Evolutionary conservation across 805 yeast genomes (phyloP).

Genomic region (Candida golubevii): DNA sequence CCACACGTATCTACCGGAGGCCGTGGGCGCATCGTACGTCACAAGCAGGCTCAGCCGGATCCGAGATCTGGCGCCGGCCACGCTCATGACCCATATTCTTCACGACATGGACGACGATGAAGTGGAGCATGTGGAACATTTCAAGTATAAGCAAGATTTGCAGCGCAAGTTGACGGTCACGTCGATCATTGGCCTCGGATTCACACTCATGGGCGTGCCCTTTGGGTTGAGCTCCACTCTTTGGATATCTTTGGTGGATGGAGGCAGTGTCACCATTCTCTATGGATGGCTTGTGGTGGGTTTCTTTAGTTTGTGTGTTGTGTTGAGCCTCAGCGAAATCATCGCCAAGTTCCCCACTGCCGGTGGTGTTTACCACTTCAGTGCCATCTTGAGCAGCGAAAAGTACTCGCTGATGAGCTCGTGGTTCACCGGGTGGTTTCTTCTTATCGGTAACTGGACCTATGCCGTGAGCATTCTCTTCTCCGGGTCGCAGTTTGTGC

Average conservation of each 20-base stretch:
- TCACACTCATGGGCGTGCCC: conserved; percentile 79
- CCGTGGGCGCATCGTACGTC: conserved; percentile 8
- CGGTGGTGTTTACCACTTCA: conserved; percentile 72
- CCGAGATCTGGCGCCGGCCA: conserved; percentile 18
- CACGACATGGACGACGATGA: conserved; percentile 38
- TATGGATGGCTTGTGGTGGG: conserved; percentile 73
- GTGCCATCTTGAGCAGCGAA: conserved; percentile 63
- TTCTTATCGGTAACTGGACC: conserved; percentile 72
- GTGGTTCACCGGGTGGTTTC: conserved; percentile 78
- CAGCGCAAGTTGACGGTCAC: conserved; percentile 63
- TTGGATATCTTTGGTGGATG: conserved; percentile 67
- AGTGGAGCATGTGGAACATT: conserved; percentile 60
- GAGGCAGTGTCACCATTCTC: conserved; percentile 71
- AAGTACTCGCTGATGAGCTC: conserved; percentile 54
- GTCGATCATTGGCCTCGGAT: conserved; percentile 73
- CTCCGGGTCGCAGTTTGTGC: conserved; percentile 70
- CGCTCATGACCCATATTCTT: conserved; percentile 12
- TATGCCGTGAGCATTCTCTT: conserved; percentile 70
- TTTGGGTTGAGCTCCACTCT: conserved; percentile 72
- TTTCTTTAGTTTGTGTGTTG: conserved; percentile 57
- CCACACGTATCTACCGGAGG: conserved; percentile 7
- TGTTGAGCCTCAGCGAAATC: conserved; percentile 72
- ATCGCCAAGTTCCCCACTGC: conserved; percentile 74
- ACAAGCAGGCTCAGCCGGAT: conserved; percentile 10
- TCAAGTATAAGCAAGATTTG: conserved; percentile 69